Percentiles rank a stretch among this genome's conserved stretches.
phyloP scores from a whole-genome alignment of 1,284 basidiomycete species.

The Trametes pubescens region DNA sequence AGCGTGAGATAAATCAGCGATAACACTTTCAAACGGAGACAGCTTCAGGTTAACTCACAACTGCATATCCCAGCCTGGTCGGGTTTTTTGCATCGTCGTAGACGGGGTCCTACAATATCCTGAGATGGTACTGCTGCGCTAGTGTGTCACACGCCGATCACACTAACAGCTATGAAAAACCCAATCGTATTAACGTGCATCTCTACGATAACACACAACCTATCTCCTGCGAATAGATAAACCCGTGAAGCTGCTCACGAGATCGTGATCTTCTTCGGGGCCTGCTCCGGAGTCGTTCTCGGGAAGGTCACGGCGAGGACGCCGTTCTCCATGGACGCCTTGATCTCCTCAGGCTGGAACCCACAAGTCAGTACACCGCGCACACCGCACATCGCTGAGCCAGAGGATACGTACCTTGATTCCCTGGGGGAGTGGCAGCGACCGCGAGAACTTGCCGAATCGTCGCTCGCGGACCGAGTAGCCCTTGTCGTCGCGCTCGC shows the following conservation, averaged over 20 bases:
- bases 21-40: neutral
- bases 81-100: no score
- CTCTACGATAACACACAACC: slow-evolving; percentile 17
- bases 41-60: neutral
- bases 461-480: slow-evolving; percentile 54
- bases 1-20: neutral
- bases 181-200: slow-evolving; percentile 14
- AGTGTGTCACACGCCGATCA: neutral
- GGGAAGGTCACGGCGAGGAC: slow-evolving; percentile 52
- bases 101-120: no score
- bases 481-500: slow-evolving; percentile 47
- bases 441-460: slow-evolving; percentile 53
- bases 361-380: neutral
- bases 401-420: slow-evolving; percentile 47
- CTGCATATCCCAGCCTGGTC: no score
- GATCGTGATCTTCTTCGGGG: slow-evolving; percentile 34
- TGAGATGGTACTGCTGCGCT: neutral
- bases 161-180: neutral
- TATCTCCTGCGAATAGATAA: slow-evolving; percentile 1
- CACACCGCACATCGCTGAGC: no score
- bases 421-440: slow-evolving; percentile 51
- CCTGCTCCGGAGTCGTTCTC: slow-evolving; percentile 42
- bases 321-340: slow-evolving; percentile 51
- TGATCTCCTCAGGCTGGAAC: slow-evolving; percentile 47
- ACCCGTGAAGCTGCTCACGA: slow-evolving; percentile 14